Percentiles rank a stretch among this genome's conserved stretches.
Evolutionary conservation across 176 grass and related monocot genomes (phyloP).

Genomic region (Dactylis glomerata): DNA sequence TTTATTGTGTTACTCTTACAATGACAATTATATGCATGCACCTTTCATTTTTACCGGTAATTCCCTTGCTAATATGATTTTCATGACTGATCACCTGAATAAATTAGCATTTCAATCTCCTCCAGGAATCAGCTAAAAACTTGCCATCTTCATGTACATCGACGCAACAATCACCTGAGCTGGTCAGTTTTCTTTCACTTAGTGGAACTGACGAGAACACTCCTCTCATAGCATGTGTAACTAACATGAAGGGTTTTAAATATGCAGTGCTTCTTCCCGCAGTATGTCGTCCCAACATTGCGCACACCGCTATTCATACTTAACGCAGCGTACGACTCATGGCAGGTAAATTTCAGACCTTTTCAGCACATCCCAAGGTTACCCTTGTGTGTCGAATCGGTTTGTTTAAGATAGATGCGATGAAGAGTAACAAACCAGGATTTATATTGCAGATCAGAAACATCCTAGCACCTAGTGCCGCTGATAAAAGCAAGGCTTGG

Average conservation of each 20-base stretch:
- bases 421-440: background rate
- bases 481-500: conserved; percentile 68
- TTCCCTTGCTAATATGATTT: background rate
- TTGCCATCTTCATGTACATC: conserved; percentile 59
- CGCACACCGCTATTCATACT: conserved; percentile 70
- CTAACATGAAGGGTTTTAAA: conserved; percentile 22
- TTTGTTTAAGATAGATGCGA: background rate
- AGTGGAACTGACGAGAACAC: background rate
- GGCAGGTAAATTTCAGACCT: conserved; percentile 55
- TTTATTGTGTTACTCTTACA: background rate
- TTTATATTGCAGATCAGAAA: conserved; percentile 64
- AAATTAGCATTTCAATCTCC: background rate
- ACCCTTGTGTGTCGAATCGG: background rate
- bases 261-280: conserved; percentile 86
- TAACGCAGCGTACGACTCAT: conserved; percentile 78
- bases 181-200: conserved; percentile 42
- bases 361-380: background rate
- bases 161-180: conserved; percentile 28
- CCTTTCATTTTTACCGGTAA: background rate
- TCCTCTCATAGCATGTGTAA: background rate
- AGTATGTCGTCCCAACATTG: conserved; percentile 59
- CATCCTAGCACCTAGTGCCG: conserved; percentile 61
- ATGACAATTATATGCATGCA: background rate
- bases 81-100: background rate
- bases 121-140: conserved; percentile 51